Percentiles rank a stretch among this genome's conserved stretches.
Evolutionary conservation across 768 basidiomycete species (phyloP).

Genomic region (Mycena galericulata): DNA sequence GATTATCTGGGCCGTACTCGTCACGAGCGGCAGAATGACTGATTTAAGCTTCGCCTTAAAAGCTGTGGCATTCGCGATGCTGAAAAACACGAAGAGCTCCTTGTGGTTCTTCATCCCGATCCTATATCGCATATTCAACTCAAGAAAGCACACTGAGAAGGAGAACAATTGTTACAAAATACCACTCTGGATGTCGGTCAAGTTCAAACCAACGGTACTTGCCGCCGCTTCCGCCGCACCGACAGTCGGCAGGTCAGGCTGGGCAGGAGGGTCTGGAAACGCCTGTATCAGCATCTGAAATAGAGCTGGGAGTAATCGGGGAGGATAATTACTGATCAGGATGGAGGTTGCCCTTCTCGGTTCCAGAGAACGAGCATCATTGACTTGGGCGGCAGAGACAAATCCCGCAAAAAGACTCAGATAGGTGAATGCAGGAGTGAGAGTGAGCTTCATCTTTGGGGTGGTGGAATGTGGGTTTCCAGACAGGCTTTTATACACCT

Average conservation of each 20-base stretch:
- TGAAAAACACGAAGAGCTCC: slow-evolving; percentile 64
- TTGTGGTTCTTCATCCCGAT: slow-evolving; percentile 67
- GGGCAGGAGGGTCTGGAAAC: neutral
- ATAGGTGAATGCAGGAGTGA: neutral
- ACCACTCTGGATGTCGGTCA: slow-evolving; percentile 60
- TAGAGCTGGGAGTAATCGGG: neutral
- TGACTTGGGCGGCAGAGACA: neutral
- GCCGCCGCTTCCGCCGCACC: neutral
- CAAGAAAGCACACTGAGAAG: neutral
- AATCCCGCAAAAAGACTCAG: neutral
- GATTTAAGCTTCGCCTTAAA: slow-evolving; percentile 56
- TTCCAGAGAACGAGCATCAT: neutral
- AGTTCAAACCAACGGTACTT: slow-evolving; percentile 35
- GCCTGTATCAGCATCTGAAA: neutral
- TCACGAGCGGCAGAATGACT: slow-evolving; percentile 57
- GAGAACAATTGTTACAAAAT: slow-evolving; percentile 49
- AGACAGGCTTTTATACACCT: neutral
- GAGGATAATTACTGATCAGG: neutral
- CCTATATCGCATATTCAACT: slow-evolving; percentile 40
- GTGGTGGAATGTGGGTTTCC: neutral
- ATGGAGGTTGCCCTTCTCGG: neutral
- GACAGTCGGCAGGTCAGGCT: neutral
- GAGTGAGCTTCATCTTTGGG: neutral
- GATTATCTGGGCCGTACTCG: slow-evolving; percentile 55
- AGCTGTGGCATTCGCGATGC: slow-evolving; percentile 53